Base-by-base conservation (phyloP, 2,329 filamentous ascomycete genomes). In the Arthrobotrys musiformis region DNA sequence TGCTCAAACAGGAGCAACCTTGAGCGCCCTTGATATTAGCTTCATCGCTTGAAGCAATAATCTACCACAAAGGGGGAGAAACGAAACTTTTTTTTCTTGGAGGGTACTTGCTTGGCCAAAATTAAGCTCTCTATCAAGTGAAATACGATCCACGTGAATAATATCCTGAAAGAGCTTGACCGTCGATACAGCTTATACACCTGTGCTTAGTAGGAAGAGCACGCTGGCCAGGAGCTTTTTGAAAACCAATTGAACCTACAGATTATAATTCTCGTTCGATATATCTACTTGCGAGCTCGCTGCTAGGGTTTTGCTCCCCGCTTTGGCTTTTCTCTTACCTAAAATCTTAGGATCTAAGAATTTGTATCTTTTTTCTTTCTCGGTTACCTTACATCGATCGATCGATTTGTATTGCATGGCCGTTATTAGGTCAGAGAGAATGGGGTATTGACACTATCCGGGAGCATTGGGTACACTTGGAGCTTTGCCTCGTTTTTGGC, bases 71-170 rank as follows among this genome's bases (percentile, higher is more conserved):
- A 52, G 24, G 30, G 33, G 35, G 4, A 52, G 17, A 44, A 52
- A 54, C 28, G 17, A 52, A 60, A 13, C 40, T n/a, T 44, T 24
- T 35, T 22, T 9, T 24, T 26, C 35, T 46, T 37, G 44, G 19
- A 9, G 19, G 44, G 6, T 24, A 24, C n/a, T n/a, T n/a, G n/a
- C n/a, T n/a, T n/a, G n/a, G 30, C 44, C 44, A 24, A 75, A 61
- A 75, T 68, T 75, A 76, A 70, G 40, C 63, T 60, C 72, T 76
- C 58, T 52, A 42, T 37, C 42, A 37, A 56, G 28, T 58, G 58
- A 66, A 28, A 68, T 68, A 33, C 48, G 48, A 40, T 40, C 35
- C 72, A 76, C 72, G 64, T 70, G 72, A n/a, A 17, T 22, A 19
- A 64, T 60, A 66, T 60, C 61, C 26, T 58, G 35, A 50, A 54